Percentiles rank a stretch among this genome's conserved stretches.
phyloP scores from a whole-genome alignment of 148 eudicot genomes.

The Silene uniflora region DNA sequence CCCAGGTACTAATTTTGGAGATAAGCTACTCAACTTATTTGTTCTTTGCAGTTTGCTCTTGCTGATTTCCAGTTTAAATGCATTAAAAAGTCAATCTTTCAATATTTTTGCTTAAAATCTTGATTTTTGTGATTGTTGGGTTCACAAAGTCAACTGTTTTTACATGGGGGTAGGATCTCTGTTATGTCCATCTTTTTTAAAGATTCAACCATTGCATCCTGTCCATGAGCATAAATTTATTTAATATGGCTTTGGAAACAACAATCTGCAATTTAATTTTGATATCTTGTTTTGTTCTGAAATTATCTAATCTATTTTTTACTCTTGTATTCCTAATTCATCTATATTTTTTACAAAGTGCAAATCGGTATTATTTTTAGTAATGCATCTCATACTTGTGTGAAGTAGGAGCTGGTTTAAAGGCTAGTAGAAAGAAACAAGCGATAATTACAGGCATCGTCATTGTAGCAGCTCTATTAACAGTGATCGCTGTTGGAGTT shows the following conservation, averaged over 20 bases:
- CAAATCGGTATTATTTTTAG: background rate
- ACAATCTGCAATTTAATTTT: background rate
- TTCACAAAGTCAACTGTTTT: constrained; percentile 13
- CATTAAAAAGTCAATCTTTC: background rate
- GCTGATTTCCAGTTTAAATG: constrained; percentile 1
- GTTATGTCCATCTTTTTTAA: background rate
- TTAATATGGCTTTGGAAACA: too few relatives aligned
- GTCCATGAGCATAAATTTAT: background rate
- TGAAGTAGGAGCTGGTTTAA: constrained; percentile 9
- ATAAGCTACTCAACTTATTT: constrained; percentile 6
- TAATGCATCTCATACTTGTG: background rate
- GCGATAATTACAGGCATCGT: constrained; percentile 10
- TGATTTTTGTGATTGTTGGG: background rate
- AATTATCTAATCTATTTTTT: too few relatives aligned
- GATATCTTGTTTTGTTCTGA: too few relatives aligned
- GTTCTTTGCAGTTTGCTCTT: background rate
- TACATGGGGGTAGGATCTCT: background rate
- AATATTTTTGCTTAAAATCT: background rate
- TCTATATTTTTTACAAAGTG: background rate
- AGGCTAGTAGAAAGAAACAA: background rate
- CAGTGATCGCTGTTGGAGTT: constrained; percentile 1
- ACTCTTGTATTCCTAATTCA: background rate
- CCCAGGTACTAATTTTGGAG: background rate
- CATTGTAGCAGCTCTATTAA: constrained; percentile 13
- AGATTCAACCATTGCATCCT: background rate